These are phyloP conservation scores for Skeletonema marinoi DNA, from an alignment of 108 stramenopile species.

Conservation along the genomic window DNA sequence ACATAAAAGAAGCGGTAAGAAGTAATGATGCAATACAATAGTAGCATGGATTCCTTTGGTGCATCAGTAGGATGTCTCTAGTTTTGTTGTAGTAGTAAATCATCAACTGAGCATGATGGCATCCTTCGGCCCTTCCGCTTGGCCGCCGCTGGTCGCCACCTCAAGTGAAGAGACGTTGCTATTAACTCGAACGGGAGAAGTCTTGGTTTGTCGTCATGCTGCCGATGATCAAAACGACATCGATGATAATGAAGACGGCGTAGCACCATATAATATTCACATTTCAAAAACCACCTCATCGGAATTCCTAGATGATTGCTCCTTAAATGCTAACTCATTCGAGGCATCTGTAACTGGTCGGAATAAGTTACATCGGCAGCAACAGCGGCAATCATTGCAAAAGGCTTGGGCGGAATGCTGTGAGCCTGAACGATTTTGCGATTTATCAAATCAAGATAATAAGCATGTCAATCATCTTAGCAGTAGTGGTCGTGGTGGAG, in stretches of 20 bases:
- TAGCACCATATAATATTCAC: not conserved
- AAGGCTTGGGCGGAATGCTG: conserved; percentile 6
- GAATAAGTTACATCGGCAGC: not conserved
- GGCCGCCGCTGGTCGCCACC: conserved; percentile 3
- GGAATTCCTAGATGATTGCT: not conserved
- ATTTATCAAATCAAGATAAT: not conserved
- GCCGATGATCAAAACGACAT: not conserved
- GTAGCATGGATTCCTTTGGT: too few species aligned
- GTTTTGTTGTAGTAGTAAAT: too few species aligned
- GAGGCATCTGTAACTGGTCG: not conserved
- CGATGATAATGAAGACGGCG: not conserved
- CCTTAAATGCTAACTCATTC: not conserved
- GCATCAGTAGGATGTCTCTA: too few species aligned
- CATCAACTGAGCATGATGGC: not conserved
- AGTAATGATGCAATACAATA: too few species aligned
- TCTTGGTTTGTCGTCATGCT: conserved; percentile 11
- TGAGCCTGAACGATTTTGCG: not conserved
- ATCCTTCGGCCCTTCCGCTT: not conserved
- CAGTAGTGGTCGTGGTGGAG: not conserved
- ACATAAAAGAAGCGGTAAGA: too few species aligned
- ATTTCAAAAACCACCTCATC: not conserved
- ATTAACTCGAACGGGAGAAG: not conserved
- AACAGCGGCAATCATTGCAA: not conserved
- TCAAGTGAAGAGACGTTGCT: conserved; percentile 2
- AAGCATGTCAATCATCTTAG: not conserved